Base-by-base conservation (phyloP, 2,329 filamentous ascomycete species). In the Colletotrichum eremochloae region DNA sequence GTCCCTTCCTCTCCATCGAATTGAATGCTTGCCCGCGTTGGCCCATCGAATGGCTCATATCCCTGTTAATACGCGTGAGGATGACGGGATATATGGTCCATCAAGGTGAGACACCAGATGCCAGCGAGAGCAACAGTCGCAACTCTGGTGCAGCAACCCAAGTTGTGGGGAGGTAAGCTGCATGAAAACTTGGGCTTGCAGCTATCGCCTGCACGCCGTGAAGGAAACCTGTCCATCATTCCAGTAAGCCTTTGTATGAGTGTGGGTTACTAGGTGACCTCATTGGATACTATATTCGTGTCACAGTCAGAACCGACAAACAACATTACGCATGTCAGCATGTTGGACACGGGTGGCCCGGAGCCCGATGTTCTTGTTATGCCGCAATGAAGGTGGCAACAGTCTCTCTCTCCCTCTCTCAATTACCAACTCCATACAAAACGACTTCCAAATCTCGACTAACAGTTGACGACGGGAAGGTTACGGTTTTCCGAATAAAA, bases 281-380 rank as follows among this genome's bases (percentile, higher is more conserved):
- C 70, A 57, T 70, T 57, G 67, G 55, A 50, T n/a, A 56, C 29
- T n/a, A 20, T 31, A 40, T 52, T 12, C 8, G 55, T 38, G 55
- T 55, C 66, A 52, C 70, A 65, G 46, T 56, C 46, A 42, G 40
- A 69, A 64, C 33, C 40, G 67, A 44, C 61, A 65, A 70, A 61
- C 67, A 65, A 56, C 29, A 24, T 56, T 40, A 55, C 55, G 61
- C 48, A 50, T 52, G 40, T 24, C 24, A 56, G 29, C 18, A 24
- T 48, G 38, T 70, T 40, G 29, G 20, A 46, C n/a, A 29, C 69
- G 33, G 40, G 31, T 31, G 70, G 38, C 33, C 52, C 20, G 60
- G 55, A 40, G n/a, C 15, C 42, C 11, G 33, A 12, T 6, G 48
- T 8, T 56, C 42, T 65, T 65, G 67, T 64, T 33, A 36, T 24